Evolutionary conservation across 257 asterid species (phyloP).

Genomic region (Thymus quinquecostatus): DNA sequence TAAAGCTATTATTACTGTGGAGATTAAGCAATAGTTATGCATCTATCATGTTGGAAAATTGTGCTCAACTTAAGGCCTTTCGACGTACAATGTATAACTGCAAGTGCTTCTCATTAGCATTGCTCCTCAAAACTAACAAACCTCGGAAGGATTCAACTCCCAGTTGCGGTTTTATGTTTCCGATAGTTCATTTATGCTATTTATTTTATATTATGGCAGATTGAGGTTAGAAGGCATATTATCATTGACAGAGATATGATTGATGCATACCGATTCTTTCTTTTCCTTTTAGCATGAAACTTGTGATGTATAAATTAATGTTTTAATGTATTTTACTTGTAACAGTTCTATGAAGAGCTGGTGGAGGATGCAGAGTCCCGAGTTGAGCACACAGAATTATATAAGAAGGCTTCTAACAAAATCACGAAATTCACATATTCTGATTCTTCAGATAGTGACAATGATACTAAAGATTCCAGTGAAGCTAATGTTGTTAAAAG

Average conservation of each 20-base stretch:
- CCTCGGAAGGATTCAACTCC: background rate
- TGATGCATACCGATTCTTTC: background rate
- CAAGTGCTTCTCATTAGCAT: too few species aligned
- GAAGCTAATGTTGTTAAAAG: constrained; percentile 38
- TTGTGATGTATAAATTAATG: background rate
- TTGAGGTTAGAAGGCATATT: background rate
- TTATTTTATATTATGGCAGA: background rate
- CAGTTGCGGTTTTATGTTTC: background rate
- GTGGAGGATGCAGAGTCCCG: constrained; percentile 55
- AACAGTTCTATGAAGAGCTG: constrained; percentile 86
- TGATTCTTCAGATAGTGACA: constrained; percentile 62
- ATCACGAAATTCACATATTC: constrained; percentile 69
- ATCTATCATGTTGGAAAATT: too few species aligned
- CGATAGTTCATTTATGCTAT: background rate
- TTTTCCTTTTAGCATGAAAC: constrained; percentile 9
- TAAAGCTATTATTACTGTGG: background rate
- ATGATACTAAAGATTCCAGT: constrained; percentile 36
- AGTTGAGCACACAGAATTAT: constrained; percentile 39
- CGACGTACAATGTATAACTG: too few species aligned
- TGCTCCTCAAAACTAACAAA: background rate
- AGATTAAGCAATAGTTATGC: too few species aligned
- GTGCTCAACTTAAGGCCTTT: too few species aligned
- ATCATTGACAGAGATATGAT: background rate
- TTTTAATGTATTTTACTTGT: constrained; percentile 15
- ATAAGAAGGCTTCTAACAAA: constrained; percentile 67